Percentiles rank a stretch among this genome's conserved stretches.
phyloP scores from a whole-genome alignment of 2,329 filamentous ascomycete genomes.

The Colletotrichum chrysophilum region DNA sequence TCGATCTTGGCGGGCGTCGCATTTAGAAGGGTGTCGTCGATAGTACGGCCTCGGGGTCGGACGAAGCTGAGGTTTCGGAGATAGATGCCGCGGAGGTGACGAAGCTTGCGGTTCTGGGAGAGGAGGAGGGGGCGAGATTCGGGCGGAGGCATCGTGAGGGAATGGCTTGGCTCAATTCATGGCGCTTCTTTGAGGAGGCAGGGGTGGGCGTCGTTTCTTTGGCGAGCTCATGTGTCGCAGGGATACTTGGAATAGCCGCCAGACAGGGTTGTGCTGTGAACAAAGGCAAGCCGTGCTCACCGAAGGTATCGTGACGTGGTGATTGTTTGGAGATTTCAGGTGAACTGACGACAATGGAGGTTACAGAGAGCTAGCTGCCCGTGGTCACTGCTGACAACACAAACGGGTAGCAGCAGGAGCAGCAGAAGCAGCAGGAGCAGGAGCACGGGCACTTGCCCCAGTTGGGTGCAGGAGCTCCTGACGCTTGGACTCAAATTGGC shows the following conservation, averaged over 20 bases:
- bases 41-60: constrained; percentile 62
- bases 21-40: constrained; percentile 77
- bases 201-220: not conserved
- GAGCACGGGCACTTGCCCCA: not conserved
- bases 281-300: not conserved
- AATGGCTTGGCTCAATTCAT: constrained; percentile 10
- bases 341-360: not conserved
- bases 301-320: not conserved
- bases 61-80: constrained; percentile 83
- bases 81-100: constrained; percentile 86
- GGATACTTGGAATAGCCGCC: not conserved
- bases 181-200: not conserved
- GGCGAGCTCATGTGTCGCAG: not conserved
- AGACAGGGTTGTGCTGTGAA: not conserved
- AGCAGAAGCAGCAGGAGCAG: not conserved
- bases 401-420: not conserved
- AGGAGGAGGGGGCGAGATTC: constrained; percentile 55
- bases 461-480: not conserved
- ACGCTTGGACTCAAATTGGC: not conserved
- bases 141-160: constrained; percentile 19
- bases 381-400: not conserved
- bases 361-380: not conserved
- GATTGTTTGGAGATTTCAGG: not conserved
- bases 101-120: constrained; percentile 82
- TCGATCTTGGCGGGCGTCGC: constrained; percentile 72